These are phyloP conservation scores for Cicer bijugum DNA, from an alignment of 306 rosid genomes.

Conservation along the genomic window DNA sequence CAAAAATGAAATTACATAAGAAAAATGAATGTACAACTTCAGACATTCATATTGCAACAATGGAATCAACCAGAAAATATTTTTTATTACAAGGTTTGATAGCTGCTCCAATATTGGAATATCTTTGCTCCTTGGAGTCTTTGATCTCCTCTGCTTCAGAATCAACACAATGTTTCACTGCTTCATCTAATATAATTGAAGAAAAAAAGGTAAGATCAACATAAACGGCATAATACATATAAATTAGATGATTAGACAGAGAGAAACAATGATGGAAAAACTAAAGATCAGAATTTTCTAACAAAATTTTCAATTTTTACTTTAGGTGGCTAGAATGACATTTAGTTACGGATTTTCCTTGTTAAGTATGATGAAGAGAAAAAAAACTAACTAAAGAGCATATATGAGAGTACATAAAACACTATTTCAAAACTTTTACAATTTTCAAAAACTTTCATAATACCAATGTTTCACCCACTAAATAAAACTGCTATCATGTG, in stretches of 20 bases:
- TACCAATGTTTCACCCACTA: no score
- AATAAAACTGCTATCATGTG: no score
- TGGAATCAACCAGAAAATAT: not conserved
- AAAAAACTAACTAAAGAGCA: no score
- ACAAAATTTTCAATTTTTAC: no score
- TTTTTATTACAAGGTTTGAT: conserved; percentile 36
- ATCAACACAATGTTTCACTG: not conserved
- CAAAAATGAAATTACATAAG: not conserved
- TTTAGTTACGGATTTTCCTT: no score
- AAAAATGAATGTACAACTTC: conserved; percentile 11
- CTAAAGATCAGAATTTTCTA: not conserved
- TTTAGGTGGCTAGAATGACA: no score
- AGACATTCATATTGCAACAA: conserved; percentile 4
- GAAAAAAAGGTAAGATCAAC: not conserved
- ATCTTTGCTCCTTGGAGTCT: no score
- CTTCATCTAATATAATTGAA: conserved; percentile 38
- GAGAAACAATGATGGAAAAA: not conserved
- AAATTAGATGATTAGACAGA: not conserved
- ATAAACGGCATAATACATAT: not conserved
- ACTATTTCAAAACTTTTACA: no score
- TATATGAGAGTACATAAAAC: no score
- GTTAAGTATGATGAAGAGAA: no score
- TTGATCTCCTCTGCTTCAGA: conserved; percentile 17
- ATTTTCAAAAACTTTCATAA: no score
- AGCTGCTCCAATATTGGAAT: conserved; percentile 33